Evolutionary conservation across 192 early-diverging fungal species (phyloP).

Genomic region (Backusella morwellensis): DNA sequence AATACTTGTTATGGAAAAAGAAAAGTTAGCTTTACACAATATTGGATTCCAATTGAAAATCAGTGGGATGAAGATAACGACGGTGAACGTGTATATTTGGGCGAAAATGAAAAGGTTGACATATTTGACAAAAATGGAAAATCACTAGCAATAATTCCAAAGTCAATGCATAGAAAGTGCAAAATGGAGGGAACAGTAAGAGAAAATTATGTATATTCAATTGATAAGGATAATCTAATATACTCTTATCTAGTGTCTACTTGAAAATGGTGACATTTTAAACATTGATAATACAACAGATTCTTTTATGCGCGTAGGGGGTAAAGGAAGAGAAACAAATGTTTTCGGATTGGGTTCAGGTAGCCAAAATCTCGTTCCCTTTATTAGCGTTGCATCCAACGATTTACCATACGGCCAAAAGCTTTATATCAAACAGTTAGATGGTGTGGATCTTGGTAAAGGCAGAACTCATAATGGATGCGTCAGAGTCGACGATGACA

Average conservation of each 20-base stretch:
- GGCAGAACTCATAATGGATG: conserved; percentile 41
- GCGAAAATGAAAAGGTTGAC: neutral
- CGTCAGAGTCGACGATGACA: conserved; percentile 34
- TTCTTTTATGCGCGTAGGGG: neutral
- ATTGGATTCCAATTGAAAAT: conserved; percentile 38
- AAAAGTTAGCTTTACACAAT: conserved; percentile 20
- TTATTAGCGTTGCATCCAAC: conserved; percentile 36
- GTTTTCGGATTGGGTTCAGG: conserved; percentile 13
- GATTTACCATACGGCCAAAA: conserved; percentile 27
- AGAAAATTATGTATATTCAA: neutral
- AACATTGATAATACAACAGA: conserved; percentile 12
- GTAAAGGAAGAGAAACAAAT: neutral
- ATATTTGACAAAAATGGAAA: neutral
- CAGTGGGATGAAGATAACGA: conserved; percentile 29
- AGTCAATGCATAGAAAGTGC: conserved; percentile 17
- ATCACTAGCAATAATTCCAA: conserved; percentile 8
- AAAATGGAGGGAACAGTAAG: conserved; percentile 34
- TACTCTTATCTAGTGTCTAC: conserved; percentile 4
- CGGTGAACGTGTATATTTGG: conserved; percentile 17
- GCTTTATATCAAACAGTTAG: conserved; percentile 26
- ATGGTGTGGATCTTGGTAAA: conserved; percentile 18
- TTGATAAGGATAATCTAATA: neutral
- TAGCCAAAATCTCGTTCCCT: conserved; percentile 26
- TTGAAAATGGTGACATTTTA: conserved; percentile 17
- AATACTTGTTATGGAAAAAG: conserved; percentile 8